Evolutionary conservation across 371 early-diverging fungal genomes (phyloP), one percentile per base, ranked within the genome.

Genomic region (Mucor irregularis): DNA sequence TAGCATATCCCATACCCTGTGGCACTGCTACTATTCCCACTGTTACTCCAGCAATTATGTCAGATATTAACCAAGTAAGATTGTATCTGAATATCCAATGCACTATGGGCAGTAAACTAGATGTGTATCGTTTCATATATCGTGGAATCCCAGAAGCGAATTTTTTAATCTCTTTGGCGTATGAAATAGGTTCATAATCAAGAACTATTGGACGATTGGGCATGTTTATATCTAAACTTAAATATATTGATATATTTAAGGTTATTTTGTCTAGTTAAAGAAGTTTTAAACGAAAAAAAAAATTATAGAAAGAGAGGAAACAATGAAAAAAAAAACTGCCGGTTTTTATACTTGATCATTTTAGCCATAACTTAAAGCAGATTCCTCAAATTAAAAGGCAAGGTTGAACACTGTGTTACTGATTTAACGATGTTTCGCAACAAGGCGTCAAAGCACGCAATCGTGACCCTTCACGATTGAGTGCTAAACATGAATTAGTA

Each of bases 21-120:
- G 94, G 95, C 13, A 96, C 84, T 5, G 90, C 85, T 14, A 95
- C 81, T 26, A 90, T 75, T 7, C 91, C 94, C n/a, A 95, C 90
- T 8, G 95, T 95, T 17, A 90, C 34, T 10, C 94, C 96, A 1
- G 95, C 92, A 47, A 96, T 80, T 9, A 87, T 24, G 57, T 96
- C 95, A 35, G 89, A 85, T 4, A 84, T 7, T 13, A 94, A 68
- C 95, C 95, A 95, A 6, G 56, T 61, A 3, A 61, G 31, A 29
- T 92, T 89, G 71, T 93, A 93, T 44, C 82, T 66, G 49, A 76
- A 75, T 2, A 91, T 73, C 94, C 94, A 93, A 4, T 66, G 44
- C 17, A 73, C 38, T 34, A 92, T 79, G 4, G 94, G 92, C 37
- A 92, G 73, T 9, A 82, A 30, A 42, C 49, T 58, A 5, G 54